Evolutionary conservation across 768 basidiomycete species (phyloP).

Genomic region (Boletales sp.): DNA sequence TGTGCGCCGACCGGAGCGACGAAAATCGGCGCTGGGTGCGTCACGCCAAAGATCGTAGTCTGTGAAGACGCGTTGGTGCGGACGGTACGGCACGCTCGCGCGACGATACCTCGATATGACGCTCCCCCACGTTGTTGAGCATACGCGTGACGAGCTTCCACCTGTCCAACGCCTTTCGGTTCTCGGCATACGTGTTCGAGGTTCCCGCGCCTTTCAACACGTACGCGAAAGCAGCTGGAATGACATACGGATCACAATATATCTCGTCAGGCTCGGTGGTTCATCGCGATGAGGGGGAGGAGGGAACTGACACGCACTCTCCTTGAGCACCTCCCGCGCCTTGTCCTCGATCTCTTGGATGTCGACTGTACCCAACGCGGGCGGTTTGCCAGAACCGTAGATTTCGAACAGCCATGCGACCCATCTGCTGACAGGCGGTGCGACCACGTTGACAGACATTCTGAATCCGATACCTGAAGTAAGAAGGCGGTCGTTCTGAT

Average conservation of each 20-base stretch:
- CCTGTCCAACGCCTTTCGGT: constrained; percentile 53
- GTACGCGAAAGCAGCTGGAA: constrained; percentile 60
- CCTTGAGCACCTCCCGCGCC: constrained; percentile 58
- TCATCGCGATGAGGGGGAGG: not conserved
- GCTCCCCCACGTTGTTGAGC: constrained; percentile 48
- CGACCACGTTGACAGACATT: constrained; percentile 19
- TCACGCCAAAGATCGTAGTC: constrained; percentile 59
- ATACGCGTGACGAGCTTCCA: constrained; percentile 56
- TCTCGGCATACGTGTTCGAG: constrained; percentile 58
- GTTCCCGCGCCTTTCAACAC: constrained; percentile 70
- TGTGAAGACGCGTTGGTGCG: constrained; percentile 17
- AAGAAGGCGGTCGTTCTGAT: not conserved
- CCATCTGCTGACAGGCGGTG: constrained; percentile 22
- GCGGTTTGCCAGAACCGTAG: constrained; percentile 20
- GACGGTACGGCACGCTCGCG: too few relatives aligned
- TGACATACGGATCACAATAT: too few relatives aligned
- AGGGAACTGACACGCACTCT: constrained; percentile 43
- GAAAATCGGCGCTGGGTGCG: constrained; percentile 40
- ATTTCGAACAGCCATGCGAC: constrained; percentile 17
- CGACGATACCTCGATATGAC: constrained; percentile 44
- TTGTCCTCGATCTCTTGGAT: constrained; percentile 62
- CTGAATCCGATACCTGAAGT: not conserved
- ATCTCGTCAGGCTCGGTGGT: too few relatives aligned
- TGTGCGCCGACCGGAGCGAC: constrained; percentile 59
- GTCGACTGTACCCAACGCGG: constrained; percentile 52